phyloP scores from a whole-genome alignment of 139 green algal species.

The Trebouxia sp. region DNA sequence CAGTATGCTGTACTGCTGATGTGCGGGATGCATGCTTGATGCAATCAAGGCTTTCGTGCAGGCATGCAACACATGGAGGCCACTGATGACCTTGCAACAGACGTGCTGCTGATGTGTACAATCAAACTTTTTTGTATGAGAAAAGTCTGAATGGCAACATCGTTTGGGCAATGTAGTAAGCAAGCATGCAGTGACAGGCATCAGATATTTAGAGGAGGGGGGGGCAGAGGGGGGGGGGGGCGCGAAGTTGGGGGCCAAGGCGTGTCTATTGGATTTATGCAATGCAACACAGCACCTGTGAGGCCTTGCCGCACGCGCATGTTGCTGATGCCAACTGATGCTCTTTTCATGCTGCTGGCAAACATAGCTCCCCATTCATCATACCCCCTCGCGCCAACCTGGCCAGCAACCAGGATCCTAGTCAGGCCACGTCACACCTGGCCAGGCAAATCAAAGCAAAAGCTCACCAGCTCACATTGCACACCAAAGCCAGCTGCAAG shows the following conservation, averaged over 20 bases:
- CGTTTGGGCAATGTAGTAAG: no score
- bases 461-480: slow-evolving; percentile 17
- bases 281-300: slow-evolving; percentile 32
- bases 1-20: neutral
- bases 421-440: neutral
- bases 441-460: neutral
- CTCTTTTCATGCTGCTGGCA: slow-evolving; percentile 49
- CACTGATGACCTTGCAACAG: neutral
- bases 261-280: no score
- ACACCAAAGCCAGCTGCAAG: slow-evolving; percentile 39
- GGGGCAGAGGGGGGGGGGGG: no score
- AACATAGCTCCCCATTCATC: slow-evolving; percentile 61
- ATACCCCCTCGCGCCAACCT: slow-evolving; percentile 33
- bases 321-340: slow-evolving; percentile 43
- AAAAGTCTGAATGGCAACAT: no score
- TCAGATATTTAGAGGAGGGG: no score
- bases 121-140: neutral
- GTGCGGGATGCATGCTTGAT: neutral
- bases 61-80: neutral
- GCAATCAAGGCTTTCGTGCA: neutral
- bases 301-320: slow-evolving; percentile 32
- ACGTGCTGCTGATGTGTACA: neutral
- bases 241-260: no score
- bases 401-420: neutral
- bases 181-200: no score